These are phyloP conservation scores for Aspergillus egyptiacus DNA, from an alignment of 495 filamentous ascomycete species.

Conservation along the genomic window DNA sequence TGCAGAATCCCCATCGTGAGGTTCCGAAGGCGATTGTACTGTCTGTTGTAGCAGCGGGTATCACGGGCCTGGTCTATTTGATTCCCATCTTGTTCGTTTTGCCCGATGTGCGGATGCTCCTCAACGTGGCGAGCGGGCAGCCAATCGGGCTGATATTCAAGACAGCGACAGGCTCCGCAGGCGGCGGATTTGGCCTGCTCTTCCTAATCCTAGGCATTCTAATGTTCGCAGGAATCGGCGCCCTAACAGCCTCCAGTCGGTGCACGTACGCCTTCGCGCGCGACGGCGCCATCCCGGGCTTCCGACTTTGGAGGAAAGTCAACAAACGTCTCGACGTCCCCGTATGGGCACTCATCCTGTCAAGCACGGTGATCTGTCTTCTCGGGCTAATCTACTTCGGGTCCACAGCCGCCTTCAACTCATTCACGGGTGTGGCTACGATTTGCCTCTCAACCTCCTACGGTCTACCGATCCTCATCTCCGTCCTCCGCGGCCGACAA, in stretches of 20 bases:
- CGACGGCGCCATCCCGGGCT: slow-evolving; percentile 61
- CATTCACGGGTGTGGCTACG: slow-evolving; percentile 60
- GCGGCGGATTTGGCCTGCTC: slow-evolving; percentile 65
- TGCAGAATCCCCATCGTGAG: slow-evolving; percentile 60
- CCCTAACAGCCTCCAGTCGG: slow-evolving; percentile 67
- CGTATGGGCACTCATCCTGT: slow-evolving; percentile 52
- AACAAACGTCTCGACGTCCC: slow-evolving; percentile 52
- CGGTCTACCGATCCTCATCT: slow-evolving; percentile 57
- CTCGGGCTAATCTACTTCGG: slow-evolving; percentile 61
- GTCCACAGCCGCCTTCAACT: slow-evolving; percentile 56
- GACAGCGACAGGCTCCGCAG: slow-evolving; percentile 30
- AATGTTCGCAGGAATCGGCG: slow-evolving; percentile 62
- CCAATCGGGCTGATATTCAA: slow-evolving; percentile 33
- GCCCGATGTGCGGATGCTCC: slow-evolving; percentile 49
- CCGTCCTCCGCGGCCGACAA: slow-evolving; percentile 43
- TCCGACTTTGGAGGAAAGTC: slow-evolving; percentile 55
- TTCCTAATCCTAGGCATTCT: slow-evolving; percentile 70
- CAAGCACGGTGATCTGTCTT: slow-evolving; percentile 47
- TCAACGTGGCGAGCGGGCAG: slow-evolving; percentile 54
- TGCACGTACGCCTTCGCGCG: slow-evolving; percentile 74
- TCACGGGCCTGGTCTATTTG: slow-evolving; percentile 65
- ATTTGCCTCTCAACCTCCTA: slow-evolving; percentile 60
- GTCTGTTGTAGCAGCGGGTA: slow-evolving; percentile 61
- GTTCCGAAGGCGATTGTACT: slow-evolving; percentile 68
- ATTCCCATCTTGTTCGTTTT: slow-evolving; percentile 60